Evolutionary conservation across 2,329 filamentous ascomycete species (phyloP), one percentile per base, ranked within the genome.

Genomic region (Helminthosporium solani): DNA sequence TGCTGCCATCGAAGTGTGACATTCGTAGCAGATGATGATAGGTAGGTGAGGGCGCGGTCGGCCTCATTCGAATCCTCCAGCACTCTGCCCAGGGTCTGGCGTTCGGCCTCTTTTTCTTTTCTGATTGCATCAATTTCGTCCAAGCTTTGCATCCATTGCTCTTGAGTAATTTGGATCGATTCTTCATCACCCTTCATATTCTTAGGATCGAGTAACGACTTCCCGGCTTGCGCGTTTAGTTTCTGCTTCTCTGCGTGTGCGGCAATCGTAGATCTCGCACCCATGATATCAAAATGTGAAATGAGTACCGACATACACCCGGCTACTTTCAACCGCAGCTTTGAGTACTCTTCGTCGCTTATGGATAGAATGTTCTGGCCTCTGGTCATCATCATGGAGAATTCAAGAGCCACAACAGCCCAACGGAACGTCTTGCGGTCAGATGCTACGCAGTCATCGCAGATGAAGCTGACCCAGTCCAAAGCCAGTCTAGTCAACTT

Each of bases 231-330:
- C 21, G 88, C 86, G 60, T 96, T 92, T 55, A 91, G 80, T 34
- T 88, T 82, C 65, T 95, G 89, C 68, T 90, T 91, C 72, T 99
- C 94, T 2, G 90, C 90, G 71, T 96, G 90, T 3, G 94, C 94
- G 9, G 94, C 94, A 52, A 96, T 79, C 33, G 86, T 96, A 6
- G 91, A 96, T 61, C 92, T 84, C 20, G 94, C 94, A 19, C 94
- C 94, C 87, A 99, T 96, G 71, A 99, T 97, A 70, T 99, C 94
- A 62, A 99, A 99, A 71, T 99, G 94, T 8, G 91, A 96, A 57
- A 99, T 97, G 39, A 99, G 78, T 19, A 99, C 80, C 16, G 90
- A 91, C 94, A 99, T 99, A 70, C 94, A 99, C 0, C 92, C 92
- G 7, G 90, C 90, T 4, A 99, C 94, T 70, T 96, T 97, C 47